Conservation (phyloP, 1,139 yeast genomes). For the Blastobotrys indianensis region DNA sequence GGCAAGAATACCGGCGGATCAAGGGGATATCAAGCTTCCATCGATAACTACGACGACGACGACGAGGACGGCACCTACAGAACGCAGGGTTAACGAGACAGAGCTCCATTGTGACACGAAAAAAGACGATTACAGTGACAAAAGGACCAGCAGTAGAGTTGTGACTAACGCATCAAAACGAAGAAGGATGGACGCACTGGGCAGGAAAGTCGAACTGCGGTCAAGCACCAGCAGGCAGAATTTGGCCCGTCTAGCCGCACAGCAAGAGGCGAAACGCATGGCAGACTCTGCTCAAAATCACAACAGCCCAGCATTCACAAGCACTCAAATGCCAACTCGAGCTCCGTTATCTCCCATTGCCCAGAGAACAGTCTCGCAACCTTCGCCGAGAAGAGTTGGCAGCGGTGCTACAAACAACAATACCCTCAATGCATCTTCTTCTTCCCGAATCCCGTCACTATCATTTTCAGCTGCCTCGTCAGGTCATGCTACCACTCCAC, state of each 20-base stretch:
- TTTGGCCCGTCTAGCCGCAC: slow-evolving; percentile 2
- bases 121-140: slow-evolving; percentile 7
- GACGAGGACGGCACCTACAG: not conserved
- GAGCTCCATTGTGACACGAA: slow-evolving; percentile 6
- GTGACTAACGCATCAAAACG: slow-evolving; percentile 16
- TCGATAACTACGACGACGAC: not conserved
- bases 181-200: slow-evolving; percentile 14
- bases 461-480: not conserved
- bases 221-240: slow-evolving; percentile 9
- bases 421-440: not conserved
- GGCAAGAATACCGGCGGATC: slow-evolving; percentile 3
- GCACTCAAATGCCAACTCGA: not conserved
- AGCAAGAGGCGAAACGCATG: not conserved
- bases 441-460: not conserved
- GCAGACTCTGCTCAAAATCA: not conserved
- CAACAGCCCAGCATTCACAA: not conserved
- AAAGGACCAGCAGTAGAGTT: slow-evolving; percentile 11
- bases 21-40: not conserved
- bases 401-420: not conserved
- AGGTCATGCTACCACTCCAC: not conserved
- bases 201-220: slow-evolving; percentile 14
- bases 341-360: not conserved
- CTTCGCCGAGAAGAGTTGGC: slow-evolving; percentile 5
- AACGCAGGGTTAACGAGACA: slow-evolving; percentile 5
- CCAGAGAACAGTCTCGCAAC: not conserved